Evolutionary conservation across 495 filamentous ascomycete genomes (phyloP).

Genomic region (Talaromyces borbonicus): DNA sequence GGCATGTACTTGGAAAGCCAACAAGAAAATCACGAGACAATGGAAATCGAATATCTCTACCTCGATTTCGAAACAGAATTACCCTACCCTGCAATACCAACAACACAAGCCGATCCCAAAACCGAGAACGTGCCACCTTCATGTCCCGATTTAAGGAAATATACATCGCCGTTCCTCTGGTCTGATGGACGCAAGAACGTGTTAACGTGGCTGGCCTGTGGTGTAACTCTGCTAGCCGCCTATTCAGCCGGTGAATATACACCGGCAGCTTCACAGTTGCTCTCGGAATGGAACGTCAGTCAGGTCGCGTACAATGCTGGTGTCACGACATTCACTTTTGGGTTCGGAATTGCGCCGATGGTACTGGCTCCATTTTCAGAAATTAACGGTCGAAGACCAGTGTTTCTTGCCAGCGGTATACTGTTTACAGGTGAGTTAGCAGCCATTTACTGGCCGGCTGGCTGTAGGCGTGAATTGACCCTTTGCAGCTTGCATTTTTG

Average conservation of each 20-base stretch:
- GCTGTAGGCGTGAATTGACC: not conserved
- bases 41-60: conserved; percentile 56
- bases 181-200: conserved; percentile 54
- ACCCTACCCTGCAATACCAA: conserved; percentile 51
- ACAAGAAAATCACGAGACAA: not conserved
- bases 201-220: conserved; percentile 65
- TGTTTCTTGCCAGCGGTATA: conserved; percentile 65
- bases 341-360: conserved; percentile 85
- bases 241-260: conserved; percentile 78
- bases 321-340: conserved; percentile 72
- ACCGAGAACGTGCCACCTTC: conserved; percentile 36
- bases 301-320: conserved; percentile 59
- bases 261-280: conserved; percentile 53
- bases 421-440: conserved; percentile 44
- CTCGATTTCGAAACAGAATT: conserved; percentile 62
- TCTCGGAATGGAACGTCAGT: conserved; percentile 50
- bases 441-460: not conserved
- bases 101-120: conserved; percentile 22
- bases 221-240: conserved; percentile 66
- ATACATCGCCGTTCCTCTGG: conserved; percentile 68
- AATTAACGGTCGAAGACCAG: conserved; percentile 71
- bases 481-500: conserved; percentile 50
- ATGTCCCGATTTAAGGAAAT: conserved; percentile 56
- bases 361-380: conserved; percentile 84
- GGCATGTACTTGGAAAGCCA: not conserved